Percentiles rank a stretch among this genome's conserved stretches.
phyloP scores from a whole-genome alignment of 768 basidiomycete species.

The Tulasnella sp. region DNA sequence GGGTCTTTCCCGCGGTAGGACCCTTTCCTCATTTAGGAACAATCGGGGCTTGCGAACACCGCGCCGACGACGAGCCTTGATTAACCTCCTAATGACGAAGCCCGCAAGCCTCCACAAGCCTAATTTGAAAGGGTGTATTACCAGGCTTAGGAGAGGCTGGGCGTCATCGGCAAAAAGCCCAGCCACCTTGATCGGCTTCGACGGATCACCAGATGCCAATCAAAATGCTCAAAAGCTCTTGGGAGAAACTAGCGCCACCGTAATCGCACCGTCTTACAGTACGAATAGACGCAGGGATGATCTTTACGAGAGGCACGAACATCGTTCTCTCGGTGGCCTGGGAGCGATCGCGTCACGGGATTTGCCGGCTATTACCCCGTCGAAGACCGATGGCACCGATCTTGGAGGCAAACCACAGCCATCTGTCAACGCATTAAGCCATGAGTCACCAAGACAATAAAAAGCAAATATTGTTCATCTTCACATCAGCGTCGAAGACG shows the following conservation, averaged over 20 bases:
- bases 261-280: neutral
- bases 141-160: no score
- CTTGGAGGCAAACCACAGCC: neutral
- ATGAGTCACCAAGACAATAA: neutral
- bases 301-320: neutral
- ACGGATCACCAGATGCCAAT: no score
- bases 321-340: no score
- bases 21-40: neutral
- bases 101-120: neutral
- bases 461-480: slow-evolving; percentile 52
- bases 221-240: neutral
- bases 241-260: neutral
- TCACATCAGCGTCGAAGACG: slow-evolving; percentile 56
- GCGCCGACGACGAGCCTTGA: neutral
- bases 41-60: neutral
- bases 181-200: neutral
- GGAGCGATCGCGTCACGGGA: no score
- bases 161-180: neutral
- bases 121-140: no score
- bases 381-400: neutral
- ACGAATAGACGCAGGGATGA: neutral
- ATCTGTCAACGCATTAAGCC: neutral
- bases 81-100: neutral
- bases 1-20: neutral
- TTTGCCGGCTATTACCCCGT: no score